A percentile compares a stretch with the other conserved stretches of the same genome.
Conservation (phyloP, 129 eudicot genomes). For the Rutidosis leptorrhynchoides region DNA sequence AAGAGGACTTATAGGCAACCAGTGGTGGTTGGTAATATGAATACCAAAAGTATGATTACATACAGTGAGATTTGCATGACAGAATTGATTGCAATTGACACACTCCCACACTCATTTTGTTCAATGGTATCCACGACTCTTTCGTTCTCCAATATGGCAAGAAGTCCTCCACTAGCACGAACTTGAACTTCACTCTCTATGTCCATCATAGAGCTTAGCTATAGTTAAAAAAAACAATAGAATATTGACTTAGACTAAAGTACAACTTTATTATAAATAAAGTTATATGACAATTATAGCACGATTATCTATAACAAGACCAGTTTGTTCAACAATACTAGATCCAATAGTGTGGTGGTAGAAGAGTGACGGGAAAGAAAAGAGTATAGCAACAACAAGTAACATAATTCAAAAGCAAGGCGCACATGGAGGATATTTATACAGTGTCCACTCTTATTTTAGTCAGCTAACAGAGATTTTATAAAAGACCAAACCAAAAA, state of each 20-base stretch:
- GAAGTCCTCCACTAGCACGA: slow-evolving; percentile 97
- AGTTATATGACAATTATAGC: not conserved
- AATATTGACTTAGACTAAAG: slow-evolving; percentile 13
- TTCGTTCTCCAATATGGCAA: slow-evolving; percentile 88
- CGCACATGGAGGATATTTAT: slow-evolving; percentile 2
- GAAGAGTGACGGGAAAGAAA: slow-evolving; percentile 1
- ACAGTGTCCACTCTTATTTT: not conserved
- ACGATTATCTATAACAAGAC: slow-evolving; percentile 2
- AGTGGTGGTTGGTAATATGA: slow-evolving; percentile 10
- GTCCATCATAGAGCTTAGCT: slow-evolving; percentile 98
- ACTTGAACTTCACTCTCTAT: slow-evolving; percentile 94
- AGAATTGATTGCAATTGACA: slow-evolving; percentile 61
- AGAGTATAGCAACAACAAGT: slow-evolving; percentile 2
- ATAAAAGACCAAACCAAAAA: not conserved
- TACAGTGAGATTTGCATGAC: slow-evolving; percentile 82
- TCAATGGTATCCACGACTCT: slow-evolving; percentile 80
- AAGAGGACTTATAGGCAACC: slow-evolving; percentile 13
- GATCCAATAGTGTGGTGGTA: not conserved
- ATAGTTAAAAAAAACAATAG: slow-evolving; percentile 29
- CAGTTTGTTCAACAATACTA: not conserved
- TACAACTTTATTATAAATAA: not conserved
- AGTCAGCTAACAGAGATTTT: too few species aligned
- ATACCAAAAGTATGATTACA: slow-evolving; percentile 12
- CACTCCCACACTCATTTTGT: slow-evolving; percentile 69
- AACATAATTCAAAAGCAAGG: not conserved